These are phyloP conservation scores for Talaromyces liani DNA, from an alignment of 495 filamentous ascomycete genomes.

Conservation along the genomic window DNA sequence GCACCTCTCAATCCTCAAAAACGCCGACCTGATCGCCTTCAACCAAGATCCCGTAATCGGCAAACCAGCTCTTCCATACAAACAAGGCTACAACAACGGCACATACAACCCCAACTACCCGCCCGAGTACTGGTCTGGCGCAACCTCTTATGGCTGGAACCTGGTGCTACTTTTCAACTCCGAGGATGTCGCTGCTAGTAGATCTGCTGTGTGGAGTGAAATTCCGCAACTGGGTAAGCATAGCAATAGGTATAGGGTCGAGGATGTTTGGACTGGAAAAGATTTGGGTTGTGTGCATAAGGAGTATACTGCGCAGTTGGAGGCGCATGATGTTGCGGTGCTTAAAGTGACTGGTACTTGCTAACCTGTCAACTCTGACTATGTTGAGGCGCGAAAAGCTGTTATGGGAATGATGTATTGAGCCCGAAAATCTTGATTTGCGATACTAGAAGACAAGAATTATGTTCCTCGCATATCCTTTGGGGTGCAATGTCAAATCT, in stretches of 20 bases:
- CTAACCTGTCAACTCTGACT: slow-evolving; percentile 5
- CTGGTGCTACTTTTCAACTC: slow-evolving; percentile 50
- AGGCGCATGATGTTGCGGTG: slow-evolving; percentile 43
- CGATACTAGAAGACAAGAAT: not conserved
- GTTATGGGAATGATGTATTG: not conserved
- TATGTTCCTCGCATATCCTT: not conserved
- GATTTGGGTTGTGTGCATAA: slow-evolving; percentile 38
- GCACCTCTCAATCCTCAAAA: slow-evolving; percentile 50
- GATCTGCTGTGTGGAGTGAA: slow-evolving; percentile 43
- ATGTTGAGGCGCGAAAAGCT: not conserved
- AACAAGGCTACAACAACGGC: slow-evolving; percentile 60
- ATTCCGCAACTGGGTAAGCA: slow-evolving; percentile 40
- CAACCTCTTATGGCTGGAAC: slow-evolving; percentile 34
- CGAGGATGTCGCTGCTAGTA: slow-evolving; percentile 24
- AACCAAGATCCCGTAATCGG: slow-evolving; percentile 52
- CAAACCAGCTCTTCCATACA: slow-evolving; percentile 51
- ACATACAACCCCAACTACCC: slow-evolving; percentile 52
- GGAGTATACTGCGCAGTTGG: slow-evolving; percentile 26
- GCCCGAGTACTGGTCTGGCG: slow-evolving; percentile 55
- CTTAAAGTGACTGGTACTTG: slow-evolving; percentile 31
- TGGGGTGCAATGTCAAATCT: not conserved
- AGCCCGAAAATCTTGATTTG: not conserved
- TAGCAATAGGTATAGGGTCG: slow-evolving; percentile 34
- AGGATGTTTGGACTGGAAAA: slow-evolving; percentile 47
- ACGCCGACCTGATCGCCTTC: slow-evolving; percentile 51